Base-by-base conservation (phyloP, 495 filamentous ascomycete genomes). In the Bacidia rubella region DNA sequence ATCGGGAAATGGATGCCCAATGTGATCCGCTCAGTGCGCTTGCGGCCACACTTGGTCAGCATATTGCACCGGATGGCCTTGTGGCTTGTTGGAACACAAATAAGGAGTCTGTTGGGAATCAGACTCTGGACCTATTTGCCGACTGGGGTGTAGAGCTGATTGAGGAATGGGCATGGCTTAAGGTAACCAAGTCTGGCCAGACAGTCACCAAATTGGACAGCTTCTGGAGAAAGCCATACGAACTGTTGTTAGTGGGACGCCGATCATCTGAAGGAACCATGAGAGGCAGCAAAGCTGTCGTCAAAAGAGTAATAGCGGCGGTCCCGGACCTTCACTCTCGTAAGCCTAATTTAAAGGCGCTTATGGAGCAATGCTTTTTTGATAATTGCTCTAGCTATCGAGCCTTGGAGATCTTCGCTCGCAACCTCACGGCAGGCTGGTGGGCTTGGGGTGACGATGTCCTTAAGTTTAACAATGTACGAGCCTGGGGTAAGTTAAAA, bases 131-230 rank as follows among this genome's bases (percentile, higher is more conserved):
- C 2, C 64, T 70, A 4, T 82, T 95, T 27, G 65, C 63, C 7
- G 63, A 67, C 39, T 85, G 84, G 71, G 81, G 76, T 2, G 70
- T 96, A 1, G 64, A 74, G 41, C 59, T 81, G 20, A 64, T 74
- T 15, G 90, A 89, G 46, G 88, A 95, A 70, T 97, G 90, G 90
- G 68, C 83, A 0, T 98, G 92, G 92, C 57, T 95, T 32, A 98
- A 98, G 65, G 76, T 79, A 10, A 95, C 92, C 0, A 62, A 60
- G 0, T 46, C 66, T 0, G 92, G 92, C 0, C 74, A 86, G 56
- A 82, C 87, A 0, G 70, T 95, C 15, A 75, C 74, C 22, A 63
- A 69, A n/a, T n/a, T 93, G 2, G 76, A 85, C 46, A 76, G 80
- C 2, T 57, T 74, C 2, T 90, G 82, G 85, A 69, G 86, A 60